Percentiles rank a stretch among this genome's conserved stretches.
Conservation (phyloP, 345 rosid species). For the Gossypium anomalum region DNA sequence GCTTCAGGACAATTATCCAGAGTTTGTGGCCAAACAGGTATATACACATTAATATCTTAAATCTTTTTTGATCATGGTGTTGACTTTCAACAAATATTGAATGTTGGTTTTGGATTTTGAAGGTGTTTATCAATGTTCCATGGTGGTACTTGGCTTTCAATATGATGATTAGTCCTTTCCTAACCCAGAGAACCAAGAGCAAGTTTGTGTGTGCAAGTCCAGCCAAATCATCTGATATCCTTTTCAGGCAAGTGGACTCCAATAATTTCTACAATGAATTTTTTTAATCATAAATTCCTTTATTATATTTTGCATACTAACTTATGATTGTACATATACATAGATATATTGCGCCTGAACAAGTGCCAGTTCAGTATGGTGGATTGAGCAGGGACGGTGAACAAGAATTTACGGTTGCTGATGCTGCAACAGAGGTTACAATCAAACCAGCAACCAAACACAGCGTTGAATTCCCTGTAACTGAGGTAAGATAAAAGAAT, state of each 20-base stretch:
- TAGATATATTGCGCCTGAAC: conserved; percentile 67
- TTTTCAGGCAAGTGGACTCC: conserved; percentile 63
- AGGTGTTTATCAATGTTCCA: conserved; percentile 92
- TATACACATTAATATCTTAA: too few relatives aligned
- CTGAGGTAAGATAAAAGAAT: conserved; percentile 42
- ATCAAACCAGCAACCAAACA: conserved; percentile 66
- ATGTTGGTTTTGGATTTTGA: conserved; percentile 10
- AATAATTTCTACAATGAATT: not conserved
- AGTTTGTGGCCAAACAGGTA: conserved; percentile 63
- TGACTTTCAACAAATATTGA: not conserved
- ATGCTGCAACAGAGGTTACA: conserved; percentile 45
- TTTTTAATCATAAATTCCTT: not conserved
- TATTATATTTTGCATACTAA: not conserved
- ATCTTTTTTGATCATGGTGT: not conserved
- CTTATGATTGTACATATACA: not conserved
- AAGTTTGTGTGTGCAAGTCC: conserved; percentile 88
- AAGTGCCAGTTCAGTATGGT: conserved; percentile 61
- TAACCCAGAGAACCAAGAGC: conserved; percentile 91
- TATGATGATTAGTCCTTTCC: conserved; percentile 69
- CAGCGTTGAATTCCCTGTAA: conserved; percentile 53
- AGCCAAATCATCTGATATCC: conserved; percentile 65
- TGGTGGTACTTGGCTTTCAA: conserved; percentile 96
- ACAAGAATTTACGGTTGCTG: conserved; percentile 47
- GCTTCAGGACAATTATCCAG: conserved; percentile 70
- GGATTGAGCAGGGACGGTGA: conserved; percentile 58